Percentiles rank a stretch among this genome's conserved stretches.
phyloP scores from a whole-genome alignment of 1,284 basidiomycete species.

The Coriolopsis trogii region DNA sequence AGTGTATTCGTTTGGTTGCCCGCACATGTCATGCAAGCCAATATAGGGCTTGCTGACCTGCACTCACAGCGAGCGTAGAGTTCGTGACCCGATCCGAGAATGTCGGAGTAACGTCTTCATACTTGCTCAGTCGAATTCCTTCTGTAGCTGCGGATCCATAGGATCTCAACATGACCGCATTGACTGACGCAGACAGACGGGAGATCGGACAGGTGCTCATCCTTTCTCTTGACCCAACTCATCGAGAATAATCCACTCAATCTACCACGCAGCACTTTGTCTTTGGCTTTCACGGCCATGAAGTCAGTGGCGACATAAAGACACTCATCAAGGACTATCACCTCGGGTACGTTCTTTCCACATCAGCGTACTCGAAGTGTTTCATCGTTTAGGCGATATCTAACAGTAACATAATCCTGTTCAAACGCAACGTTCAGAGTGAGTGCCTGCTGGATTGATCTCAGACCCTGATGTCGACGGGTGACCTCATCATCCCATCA shows the following conservation, averaged over 20 bases:
- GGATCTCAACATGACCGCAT: slow-evolving; percentile 13
- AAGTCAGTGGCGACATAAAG: slow-evolving; percentile 54
- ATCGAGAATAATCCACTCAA: background rate
- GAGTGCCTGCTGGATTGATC: slow-evolving; percentile 7
- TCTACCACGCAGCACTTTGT: slow-evolving; percentile 58
- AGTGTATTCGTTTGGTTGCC: too few relatives aligned
- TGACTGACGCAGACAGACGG: slow-evolving; percentile 45
- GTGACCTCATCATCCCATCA: slow-evolving; percentile 26
- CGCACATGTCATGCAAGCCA: too few relatives aligned
- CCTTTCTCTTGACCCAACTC: background rate
- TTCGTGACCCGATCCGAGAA: too few relatives aligned
- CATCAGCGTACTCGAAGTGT: background rate
- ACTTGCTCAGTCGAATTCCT: too few relatives aligned
- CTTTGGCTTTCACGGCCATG: slow-evolving; percentile 64
- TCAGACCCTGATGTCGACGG: background rate
- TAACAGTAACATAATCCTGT: slow-evolving; percentile 59
- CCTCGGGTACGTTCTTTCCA: slow-evolving; percentile 46
- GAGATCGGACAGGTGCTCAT: slow-evolving; percentile 56
- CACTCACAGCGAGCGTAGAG: too few relatives aligned
- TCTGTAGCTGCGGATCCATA: too few relatives aligned
- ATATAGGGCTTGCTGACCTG: too few relatives aligned
- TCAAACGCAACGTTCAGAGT: slow-evolving; percentile 69
- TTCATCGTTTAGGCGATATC: background rate
- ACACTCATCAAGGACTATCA: slow-evolving; percentile 63
- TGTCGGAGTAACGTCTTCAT: too few relatives aligned